phyloP scores from a whole-genome alignment of 1,139 yeast genomes.

The Torulaspora pretoriensis region DNA sequence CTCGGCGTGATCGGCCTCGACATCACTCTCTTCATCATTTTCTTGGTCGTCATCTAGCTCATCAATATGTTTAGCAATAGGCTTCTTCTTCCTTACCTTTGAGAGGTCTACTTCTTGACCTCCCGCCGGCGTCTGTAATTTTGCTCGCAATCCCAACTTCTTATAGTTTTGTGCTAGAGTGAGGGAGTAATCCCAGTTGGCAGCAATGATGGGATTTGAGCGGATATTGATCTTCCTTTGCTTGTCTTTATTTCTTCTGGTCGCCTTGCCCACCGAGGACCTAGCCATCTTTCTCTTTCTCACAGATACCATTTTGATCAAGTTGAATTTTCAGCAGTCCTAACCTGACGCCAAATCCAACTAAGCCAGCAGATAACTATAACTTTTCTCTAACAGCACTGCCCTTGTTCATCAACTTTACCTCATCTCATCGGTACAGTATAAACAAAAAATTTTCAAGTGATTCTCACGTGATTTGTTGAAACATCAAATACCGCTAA shows the following conservation, averaged over 20 bases:
- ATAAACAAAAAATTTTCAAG: neutral
- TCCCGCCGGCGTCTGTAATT: conserved; percentile 63
- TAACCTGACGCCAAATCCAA: neutral
- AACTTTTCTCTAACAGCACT: too few relatives aligned
- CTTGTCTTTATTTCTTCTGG: conserved; percentile 65
- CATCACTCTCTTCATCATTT: conserved; percentile 35
- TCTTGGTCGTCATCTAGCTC: conserved; percentile 39
- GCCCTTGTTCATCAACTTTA: too few relatives aligned
- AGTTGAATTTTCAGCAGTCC: neutral
- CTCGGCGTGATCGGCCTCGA: conserved; percentile 35
- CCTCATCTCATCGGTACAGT: neutral
- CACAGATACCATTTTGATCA: conserved; percentile 59
- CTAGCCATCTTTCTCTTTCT: conserved; percentile 83
- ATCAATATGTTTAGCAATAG: conserved; percentile 35
- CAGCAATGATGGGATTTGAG: conserved; percentile 78
- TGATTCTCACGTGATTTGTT: neutral
- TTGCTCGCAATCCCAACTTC: conserved; percentile 66
- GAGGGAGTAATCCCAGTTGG: conserved; percentile 80
- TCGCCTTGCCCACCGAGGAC: conserved; percentile 62
- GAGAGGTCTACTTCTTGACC: conserved; percentile 54
- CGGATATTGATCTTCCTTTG: conserved; percentile 60
- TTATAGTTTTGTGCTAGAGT: conserved; percentile 83
- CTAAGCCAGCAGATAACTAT: too few relatives aligned
- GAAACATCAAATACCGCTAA: too few relatives aligned
- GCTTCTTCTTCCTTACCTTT: conserved; percentile 24